Evolutionary conservation across 2,329 filamentous ascomycete species (phyloP).

Genomic region (Ustulina deusta): DNA sequence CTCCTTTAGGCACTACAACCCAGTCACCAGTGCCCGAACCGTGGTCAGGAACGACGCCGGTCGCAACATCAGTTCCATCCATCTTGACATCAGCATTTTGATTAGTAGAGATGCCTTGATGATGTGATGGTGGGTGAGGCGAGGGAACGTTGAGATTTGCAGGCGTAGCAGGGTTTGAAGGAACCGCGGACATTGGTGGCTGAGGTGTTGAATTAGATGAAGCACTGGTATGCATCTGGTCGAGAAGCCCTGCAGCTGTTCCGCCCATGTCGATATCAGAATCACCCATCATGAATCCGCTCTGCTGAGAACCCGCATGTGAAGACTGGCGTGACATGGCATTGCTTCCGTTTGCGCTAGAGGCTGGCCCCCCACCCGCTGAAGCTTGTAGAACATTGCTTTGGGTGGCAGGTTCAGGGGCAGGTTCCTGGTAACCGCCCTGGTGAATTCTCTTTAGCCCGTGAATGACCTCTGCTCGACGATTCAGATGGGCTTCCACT

Average conservation of each 20-base stretch:
- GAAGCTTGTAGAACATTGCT: conserved; percentile 33
- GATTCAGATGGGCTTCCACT: conserved; percentile 77
- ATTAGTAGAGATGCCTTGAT: conserved; percentile 18
- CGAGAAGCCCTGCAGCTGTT: conserved; percentile 72
- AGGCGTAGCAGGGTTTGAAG: conserved; percentile 70
- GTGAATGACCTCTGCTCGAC: conserved; percentile 72
- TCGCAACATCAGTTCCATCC: conserved; percentile 63
- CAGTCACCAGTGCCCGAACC: conserved; percentile 73
- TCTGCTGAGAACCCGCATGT: conserved; percentile 66
- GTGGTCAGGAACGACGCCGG: conserved; percentile 61
- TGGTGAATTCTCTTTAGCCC: conserved; percentile 79
- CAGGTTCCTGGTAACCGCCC: conserved; percentile 77
- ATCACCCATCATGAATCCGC: conserved; percentile 68
- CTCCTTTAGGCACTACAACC: conserved; percentile 78
- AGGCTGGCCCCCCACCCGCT: conserved; percentile 41
- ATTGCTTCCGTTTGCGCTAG: conserved; percentile 44
- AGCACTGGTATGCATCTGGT: conserved; percentile 74
- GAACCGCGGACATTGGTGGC: conserved; percentile 65
- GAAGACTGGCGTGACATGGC: conserved; percentile 66
- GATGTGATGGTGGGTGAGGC: conserved; percentile 53
- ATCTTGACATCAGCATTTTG: conserved; percentile 61
- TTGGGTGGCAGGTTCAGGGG: conserved; percentile 57
- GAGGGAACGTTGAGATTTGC: conserved; percentile 61
- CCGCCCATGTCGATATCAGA: conserved; percentile 74
- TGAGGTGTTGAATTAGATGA: conserved; percentile 72